Evolutionary conservation across 2,329 filamentous ascomycete genomes (phyloP).

Genomic region (Curvularia sp.): DNA sequence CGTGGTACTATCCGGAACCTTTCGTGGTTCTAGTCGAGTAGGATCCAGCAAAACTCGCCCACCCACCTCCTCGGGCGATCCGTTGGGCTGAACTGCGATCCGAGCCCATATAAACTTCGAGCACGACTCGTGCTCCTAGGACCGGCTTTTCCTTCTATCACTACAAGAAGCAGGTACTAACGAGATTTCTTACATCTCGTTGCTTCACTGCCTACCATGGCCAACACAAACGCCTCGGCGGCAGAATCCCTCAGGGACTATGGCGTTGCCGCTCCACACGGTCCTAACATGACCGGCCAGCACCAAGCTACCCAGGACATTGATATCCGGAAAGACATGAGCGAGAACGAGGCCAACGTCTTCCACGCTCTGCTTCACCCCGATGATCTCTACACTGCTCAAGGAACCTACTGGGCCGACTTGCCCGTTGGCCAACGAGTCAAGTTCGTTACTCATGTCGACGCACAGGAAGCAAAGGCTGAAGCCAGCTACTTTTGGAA

Average conservation of each 20-base stretch:
- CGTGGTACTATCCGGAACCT: conserved; percentile 27
- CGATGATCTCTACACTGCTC: conserved; percentile 82
- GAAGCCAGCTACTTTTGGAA: conserved; percentile 73
- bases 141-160: conserved; percentile 1
- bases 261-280: conserved; percentile 57
- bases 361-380: conserved; percentile 85
- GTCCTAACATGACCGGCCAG: conserved; percentile 55
- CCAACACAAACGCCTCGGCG: conserved; percentile 25
- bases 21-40: conserved; percentile 17
- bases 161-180: conserved; percentile 1
- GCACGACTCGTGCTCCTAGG: conserved; percentile 6
- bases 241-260: conserved; percentile 54
- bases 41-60: conserved; percentile 3
- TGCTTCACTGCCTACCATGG: conserved; percentile 26
- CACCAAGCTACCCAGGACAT: conserved; percentile 54
- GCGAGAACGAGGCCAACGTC: conserved; percentile 64
- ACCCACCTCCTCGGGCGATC: conserved; percentile 3
- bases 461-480: conserved; percentile 71
- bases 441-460: conserved; percentile 77
- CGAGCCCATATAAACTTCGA: conserved; percentile 24
- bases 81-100: background rate
- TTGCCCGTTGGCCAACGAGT: conserved; percentile 73
- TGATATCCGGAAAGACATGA: conserved; percentile 58
- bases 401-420: conserved; percentile 94
- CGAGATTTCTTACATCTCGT: conserved; percentile 5